Conservation (phyloP, 2,329 filamentous ascomycete species). For the Fusarium robinianum region DNA sequence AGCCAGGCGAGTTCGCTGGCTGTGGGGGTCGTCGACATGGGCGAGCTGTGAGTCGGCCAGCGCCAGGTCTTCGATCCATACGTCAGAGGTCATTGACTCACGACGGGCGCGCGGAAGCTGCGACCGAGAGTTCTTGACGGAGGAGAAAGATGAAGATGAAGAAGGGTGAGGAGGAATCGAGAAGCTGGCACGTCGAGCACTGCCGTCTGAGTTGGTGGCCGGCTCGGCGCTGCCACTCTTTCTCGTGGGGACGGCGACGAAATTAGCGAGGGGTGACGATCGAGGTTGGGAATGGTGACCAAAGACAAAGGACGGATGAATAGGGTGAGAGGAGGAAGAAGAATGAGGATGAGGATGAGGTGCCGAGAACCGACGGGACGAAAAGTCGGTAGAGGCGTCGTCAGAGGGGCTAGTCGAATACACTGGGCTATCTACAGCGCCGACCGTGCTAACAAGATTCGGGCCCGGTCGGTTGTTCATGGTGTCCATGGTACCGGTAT, state of each 20-base stretch:
- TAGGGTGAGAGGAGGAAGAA: conserved; percentile 10
- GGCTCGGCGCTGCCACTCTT: conserved; percentile 65
- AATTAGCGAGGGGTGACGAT: conserved; percentile 47
- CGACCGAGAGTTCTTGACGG: conserved; percentile 47
- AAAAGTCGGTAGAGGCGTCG: conserved; percentile 37
- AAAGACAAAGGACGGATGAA: conserved; percentile 1
- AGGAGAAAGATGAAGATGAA: conserved; percentile 13
- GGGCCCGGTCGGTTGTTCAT: conserved; percentile 30
- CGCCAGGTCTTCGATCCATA: conserved; percentile 45
- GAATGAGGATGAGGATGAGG: conserved; percentile 21
- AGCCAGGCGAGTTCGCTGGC: conserved; percentile 49
- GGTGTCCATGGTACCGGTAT: conserved; percentile 28
- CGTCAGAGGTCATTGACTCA: conserved; percentile 49
- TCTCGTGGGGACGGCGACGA: conserved; percentile 50
- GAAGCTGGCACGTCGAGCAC: conserved; percentile 64
- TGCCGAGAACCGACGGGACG: conserved; percentile 27
- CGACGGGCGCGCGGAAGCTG: conserved; percentile 49
- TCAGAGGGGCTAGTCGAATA: conserved; percentile 34
- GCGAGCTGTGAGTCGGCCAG: conserved; percentile 48
- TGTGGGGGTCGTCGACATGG: conserved; percentile 54
- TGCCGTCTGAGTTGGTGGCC: conserved; percentile 59
- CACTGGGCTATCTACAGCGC: conserved; percentile 30
- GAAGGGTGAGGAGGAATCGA: conserved; percentile 56
- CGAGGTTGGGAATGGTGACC: too few relatives aligned
- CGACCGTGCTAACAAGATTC: conserved; percentile 31